Evolutionary conservation across 345 rosid species (phyloP).

Genomic region (Lagerstroemia speciosa): DNA sequence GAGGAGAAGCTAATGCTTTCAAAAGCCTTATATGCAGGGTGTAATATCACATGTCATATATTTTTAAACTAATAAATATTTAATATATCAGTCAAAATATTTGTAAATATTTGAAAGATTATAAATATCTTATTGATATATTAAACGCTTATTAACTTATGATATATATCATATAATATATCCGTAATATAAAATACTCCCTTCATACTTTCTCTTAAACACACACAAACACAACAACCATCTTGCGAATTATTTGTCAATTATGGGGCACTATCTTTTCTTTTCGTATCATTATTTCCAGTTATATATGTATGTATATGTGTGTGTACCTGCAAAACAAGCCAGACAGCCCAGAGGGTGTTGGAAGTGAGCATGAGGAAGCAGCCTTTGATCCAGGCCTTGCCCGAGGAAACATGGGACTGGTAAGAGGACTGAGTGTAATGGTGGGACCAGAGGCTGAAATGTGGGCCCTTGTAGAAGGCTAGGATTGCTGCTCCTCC

Average conservation of each 20-base stretch:
- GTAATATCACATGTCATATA: too few species aligned
- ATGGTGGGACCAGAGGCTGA: constrained; percentile 32
- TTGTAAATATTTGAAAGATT: too few species aligned
- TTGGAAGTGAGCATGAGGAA: constrained; percentile 72
- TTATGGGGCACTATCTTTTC: too few species aligned
- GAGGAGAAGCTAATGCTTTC: too few species aligned
- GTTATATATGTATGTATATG: not conserved
- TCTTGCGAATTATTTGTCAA: not conserved
- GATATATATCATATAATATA: too few species aligned
- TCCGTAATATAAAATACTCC: too few species aligned
- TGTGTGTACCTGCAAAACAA: constrained; percentile 67
- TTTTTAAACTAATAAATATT: too few species aligned
- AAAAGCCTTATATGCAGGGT: too few species aligned
- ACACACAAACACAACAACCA: not conserved
- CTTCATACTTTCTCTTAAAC: not conserved
- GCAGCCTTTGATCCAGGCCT: constrained; percentile 76
- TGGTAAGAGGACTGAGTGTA: constrained; percentile 13
- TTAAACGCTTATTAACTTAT: too few species aligned
- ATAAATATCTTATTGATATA: too few species aligned
- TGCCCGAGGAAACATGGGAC: constrained; percentile 29
- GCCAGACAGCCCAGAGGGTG: constrained; percentile 69
- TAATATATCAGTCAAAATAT: too few species aligned
- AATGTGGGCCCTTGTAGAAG: constrained; percentile 61
- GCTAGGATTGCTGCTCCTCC: constrained; percentile 63
- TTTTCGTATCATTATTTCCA: too few species aligned